These are phyloP conservation scores for Cercospora sp. DNA, from an alignment of 2,329 filamentous ascomycete genomes.

Conservation along the genomic window DNA sequence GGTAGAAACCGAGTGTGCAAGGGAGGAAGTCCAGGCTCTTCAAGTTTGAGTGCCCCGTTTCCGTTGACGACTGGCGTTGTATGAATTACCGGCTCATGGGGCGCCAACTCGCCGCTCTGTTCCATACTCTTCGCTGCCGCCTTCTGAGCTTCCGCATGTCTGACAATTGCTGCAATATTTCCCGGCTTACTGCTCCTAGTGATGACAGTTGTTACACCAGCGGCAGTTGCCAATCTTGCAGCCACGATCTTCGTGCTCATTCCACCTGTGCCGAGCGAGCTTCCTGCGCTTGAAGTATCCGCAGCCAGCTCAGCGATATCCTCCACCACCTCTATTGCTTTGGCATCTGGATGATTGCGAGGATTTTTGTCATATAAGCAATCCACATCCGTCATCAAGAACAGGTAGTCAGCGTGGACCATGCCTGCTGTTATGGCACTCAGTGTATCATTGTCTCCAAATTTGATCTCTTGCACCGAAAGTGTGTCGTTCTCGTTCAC, in stretches of 20 bases:
- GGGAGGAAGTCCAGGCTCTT: constrained; percentile 47
- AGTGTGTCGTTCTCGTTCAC: constrained; percentile 99
- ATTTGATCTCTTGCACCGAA: constrained; percentile 97
- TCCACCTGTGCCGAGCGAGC: constrained; percentile 84
- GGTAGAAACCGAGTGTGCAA: constrained; percentile 93
- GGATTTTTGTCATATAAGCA: constrained; percentile 97
- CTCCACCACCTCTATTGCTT: constrained; percentile 87
- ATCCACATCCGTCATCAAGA: constrained; percentile 98
- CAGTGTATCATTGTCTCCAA: constrained; percentile 96
- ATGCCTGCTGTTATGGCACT: constrained; percentile 96
- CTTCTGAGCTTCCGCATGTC: constrained; percentile 69
- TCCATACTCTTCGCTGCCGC: constrained; percentile 35
- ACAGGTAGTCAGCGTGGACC: constrained; percentile 94
- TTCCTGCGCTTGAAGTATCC: constrained; percentile 89
- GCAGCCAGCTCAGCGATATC: constrained; percentile 81
- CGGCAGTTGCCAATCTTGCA: constrained; percentile 85
- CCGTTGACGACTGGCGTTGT: constrained; percentile 33
- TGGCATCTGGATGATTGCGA: constrained; percentile 77
- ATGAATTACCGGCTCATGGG: constrained; percentile 21
- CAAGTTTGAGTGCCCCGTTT: constrained; percentile 30
- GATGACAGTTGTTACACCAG: constrained; percentile 93
- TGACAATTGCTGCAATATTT: constrained; percentile 85
- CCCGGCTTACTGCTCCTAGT: constrained; percentile 90
- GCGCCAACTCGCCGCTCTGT: constrained; percentile 29
- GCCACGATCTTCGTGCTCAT: constrained; percentile 98